Conservation (phyloP, 2,329 filamentous ascomycete species). For the Trichothecium sympodiale region DNA sequence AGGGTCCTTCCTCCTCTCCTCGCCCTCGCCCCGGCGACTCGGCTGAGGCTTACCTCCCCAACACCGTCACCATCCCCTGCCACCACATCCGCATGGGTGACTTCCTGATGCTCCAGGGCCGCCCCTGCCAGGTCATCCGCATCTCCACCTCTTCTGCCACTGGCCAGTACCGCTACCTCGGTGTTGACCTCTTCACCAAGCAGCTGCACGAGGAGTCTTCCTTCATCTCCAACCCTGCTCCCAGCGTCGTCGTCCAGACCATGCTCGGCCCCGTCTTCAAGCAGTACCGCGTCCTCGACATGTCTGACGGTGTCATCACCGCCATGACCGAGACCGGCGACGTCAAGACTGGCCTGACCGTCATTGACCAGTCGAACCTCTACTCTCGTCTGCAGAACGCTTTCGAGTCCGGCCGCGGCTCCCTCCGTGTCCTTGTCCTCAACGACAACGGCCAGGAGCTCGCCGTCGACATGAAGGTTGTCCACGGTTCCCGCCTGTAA, state of each 20-base stretch:
- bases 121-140: slow-evolving; percentile 98
- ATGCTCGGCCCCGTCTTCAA: slow-evolving; percentile 99
- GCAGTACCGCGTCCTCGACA: slow-evolving; percentile 99
- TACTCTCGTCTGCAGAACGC: slow-evolving; percentile 69
- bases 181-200: slow-evolving; percentile 99
- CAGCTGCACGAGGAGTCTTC: slow-evolving; percentile 98
- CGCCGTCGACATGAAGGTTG: slow-evolving; percentile 97
- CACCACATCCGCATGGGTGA: slow-evolving; percentile 99
- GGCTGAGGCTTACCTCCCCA: slow-evolving; percentile 37
- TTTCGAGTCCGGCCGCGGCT: slow-evolving; percentile 87
- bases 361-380: slow-evolving; percentile 91
- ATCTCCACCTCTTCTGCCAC: slow-evolving; percentile 97
- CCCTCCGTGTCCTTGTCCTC: slow-evolving; percentile 90
- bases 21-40: slow-evolving; percentile 15
- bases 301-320: slow-evolving; percentile 75
- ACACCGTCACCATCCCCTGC: slow-evolving; percentile 96
- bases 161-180: slow-evolving; percentile 98
- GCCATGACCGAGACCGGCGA: slow-evolving; percentile 99
- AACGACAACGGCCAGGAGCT: slow-evolving; percentile 88
- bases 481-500: slow-evolving; percentile 68
- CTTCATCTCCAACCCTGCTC: slow-evolving; percentile 93
- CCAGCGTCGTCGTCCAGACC: slow-evolving; percentile 96
- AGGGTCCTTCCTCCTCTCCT: slow-evolving; percentile 11
- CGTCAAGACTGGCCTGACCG: slow-evolving; percentile 88
- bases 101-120: slow-evolving; percentile 96